These are phyloP conservation scores for Botrytis elliptica DNA, from an alignment of 2,329 filamentous ascomycete species.

Conservation along the genomic window DNA sequence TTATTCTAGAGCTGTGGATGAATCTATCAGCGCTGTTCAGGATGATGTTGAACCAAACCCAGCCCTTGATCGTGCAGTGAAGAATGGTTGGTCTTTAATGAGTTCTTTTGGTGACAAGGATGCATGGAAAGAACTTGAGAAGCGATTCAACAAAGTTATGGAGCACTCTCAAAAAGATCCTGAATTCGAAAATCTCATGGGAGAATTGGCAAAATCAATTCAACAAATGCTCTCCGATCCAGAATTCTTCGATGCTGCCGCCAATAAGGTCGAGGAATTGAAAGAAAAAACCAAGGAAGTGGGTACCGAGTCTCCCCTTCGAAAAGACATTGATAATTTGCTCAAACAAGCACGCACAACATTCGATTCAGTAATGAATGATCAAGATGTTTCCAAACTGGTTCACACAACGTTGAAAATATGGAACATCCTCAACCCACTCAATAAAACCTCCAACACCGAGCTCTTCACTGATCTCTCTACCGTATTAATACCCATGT, in stretches of 20 bases:
- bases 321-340: slow-evolving; percentile 70
- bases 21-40: slow-evolving; percentile 64
- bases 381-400: slow-evolving; percentile 70
- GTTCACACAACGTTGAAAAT: slow-evolving; percentile 66
- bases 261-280: slow-evolving; percentile 50
- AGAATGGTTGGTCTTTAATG: slow-evolving; percentile 78
- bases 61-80: slow-evolving; percentile 71
- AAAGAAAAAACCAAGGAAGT: slow-evolving; percentile 60
- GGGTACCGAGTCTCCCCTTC: slow-evolving; percentile 64
- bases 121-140: slow-evolving; percentile 74
- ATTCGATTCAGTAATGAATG: slow-evolving; percentile 65
- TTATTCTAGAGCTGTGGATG: slow-evolving; percentile 72
- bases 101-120: slow-evolving; percentile 73
- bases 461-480: slow-evolving; percentile 73
- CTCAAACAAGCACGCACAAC: slow-evolving; percentile 68
- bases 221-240: slow-evolving; percentile 84
- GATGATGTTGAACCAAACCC: slow-evolving; percentile 71
- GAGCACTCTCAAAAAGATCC: slow-evolving; percentile 74
- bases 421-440: slow-evolving; percentile 66
- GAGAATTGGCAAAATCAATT: slow-evolving; percentile 69
- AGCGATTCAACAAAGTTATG: slow-evolving; percentile 67
- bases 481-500: slow-evolving; percentile 76
- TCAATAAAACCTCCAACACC: slow-evolving; percentile 61
- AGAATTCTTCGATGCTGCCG: slow-evolving; percentile 75
- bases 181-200: slow-evolving; percentile 76